Evolutionary conservation across 805 yeast genomes (phyloP).

Genomic region (Deakozyma indianensis): DNA sequence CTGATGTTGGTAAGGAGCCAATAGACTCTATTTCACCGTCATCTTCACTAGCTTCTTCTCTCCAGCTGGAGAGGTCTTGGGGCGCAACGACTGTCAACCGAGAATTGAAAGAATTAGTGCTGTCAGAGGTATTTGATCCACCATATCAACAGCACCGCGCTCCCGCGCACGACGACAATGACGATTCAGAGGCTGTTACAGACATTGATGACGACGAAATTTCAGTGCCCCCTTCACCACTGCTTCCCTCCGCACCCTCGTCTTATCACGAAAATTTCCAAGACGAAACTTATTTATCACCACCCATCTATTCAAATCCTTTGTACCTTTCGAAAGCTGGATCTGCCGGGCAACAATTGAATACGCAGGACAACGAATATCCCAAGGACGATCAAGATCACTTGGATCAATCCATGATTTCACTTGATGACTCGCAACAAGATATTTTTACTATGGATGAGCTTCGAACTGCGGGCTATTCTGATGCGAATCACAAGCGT

Average conservation of each 20-base stretch:
- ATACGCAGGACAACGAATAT: not conserved
- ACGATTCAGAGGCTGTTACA: conserved; percentile 1
- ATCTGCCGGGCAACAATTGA: not conserved
- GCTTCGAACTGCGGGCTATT: not conserved
- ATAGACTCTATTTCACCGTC: conserved; percentile 16
- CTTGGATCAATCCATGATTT: not conserved
- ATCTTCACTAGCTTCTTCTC: conserved; percentile 13
- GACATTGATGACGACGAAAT: not conserved
- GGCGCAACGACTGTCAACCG: conserved; percentile 60
- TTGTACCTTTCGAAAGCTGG: not conserved
- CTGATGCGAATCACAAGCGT: not conserved
- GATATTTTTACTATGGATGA: conserved; percentile 1
- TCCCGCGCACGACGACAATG: not conserved
- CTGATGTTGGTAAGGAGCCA: not conserved
- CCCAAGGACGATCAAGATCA: not conserved
- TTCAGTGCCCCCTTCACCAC: not conserved
- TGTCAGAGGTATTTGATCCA: conserved; percentile 61
- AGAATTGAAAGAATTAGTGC: conserved; percentile 54
- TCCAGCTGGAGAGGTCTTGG: conserved; percentile 10
- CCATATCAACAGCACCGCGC: conserved; percentile 4
- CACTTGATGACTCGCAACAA: not conserved
- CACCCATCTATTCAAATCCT: not conserved
- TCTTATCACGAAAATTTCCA: not conserved
- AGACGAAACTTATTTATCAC: not conserved
- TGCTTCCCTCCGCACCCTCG: not conserved